A percentile compares a stretch with the other conserved stretches of the same genome.
Conservation (phyloP, 2,329 filamentous ascomycete genomes). For the Thelonectria blattea region DNA sequence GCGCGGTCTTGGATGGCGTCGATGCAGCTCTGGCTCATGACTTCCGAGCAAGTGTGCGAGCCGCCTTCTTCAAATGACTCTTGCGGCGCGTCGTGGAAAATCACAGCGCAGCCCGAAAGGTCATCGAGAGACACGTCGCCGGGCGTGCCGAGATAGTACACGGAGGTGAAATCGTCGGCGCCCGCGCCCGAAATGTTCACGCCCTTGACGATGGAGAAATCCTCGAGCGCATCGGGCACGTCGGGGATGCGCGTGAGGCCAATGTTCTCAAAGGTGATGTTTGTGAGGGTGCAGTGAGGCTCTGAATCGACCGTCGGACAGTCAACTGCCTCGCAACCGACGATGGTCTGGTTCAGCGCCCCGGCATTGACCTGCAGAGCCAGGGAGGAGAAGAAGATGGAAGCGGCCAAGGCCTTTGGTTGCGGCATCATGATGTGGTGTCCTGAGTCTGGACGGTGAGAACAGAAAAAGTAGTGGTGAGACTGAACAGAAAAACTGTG, state of each 20-base stretch:
- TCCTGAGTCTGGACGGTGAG: background rate
- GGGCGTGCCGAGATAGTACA: conserved; percentile 3
- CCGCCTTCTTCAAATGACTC: background rate
- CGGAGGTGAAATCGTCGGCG: background rate
- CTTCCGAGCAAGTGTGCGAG: background rate
- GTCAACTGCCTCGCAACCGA: conserved; percentile 3
- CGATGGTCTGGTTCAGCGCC: background rate
- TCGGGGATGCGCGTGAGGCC: conserved; percentile 3
- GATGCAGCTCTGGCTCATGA: conserved; percentile 1
- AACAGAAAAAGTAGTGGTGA: background rate
- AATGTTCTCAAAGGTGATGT: conserved; percentile 4
- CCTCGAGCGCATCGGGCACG: background rate
- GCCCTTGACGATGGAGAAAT: conserved; percentile 8
- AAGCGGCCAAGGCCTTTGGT: background rate
- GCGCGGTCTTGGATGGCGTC: conserved; percentile 1
- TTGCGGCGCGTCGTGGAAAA: conserved; percentile 2
- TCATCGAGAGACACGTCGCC: background rate
- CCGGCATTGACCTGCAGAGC: background rate
- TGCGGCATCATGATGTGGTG: background rate
- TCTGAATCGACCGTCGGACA: background rate
- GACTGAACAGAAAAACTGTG: background rate
- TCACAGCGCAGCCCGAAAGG: background rate
- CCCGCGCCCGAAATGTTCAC: background rate
- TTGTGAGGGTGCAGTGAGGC: conserved; percentile 4
- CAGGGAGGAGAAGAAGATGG: background rate